Conservation (phyloP, 306 rosid species). For the Fragaria iinumae region DNA sequence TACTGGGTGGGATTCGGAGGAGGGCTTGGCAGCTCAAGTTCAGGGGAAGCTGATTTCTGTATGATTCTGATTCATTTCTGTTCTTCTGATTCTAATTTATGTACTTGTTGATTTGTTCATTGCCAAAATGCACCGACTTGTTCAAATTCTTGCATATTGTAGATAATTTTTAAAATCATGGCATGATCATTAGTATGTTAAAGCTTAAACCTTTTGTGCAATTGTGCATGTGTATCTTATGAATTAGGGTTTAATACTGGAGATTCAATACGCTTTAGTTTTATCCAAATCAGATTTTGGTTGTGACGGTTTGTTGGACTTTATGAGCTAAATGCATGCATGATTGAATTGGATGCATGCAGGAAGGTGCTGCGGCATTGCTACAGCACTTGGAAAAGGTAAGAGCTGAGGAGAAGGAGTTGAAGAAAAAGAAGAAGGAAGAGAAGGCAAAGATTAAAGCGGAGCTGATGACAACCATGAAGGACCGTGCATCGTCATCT, state of each 20-base stretch:
- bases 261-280: neutral
- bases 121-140: neutral
- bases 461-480: constrained; percentile 30
- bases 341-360: neutral
- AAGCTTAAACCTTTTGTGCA: neutral
- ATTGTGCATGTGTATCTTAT: neutral
- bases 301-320: neutral
- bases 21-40: constrained; percentile 32
- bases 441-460: constrained; percentile 56
- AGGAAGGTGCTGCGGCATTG: constrained; percentile 56
- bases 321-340: neutral
- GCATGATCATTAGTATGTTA: neutral
- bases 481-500: constrained; percentile 37
- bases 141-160: neutral
- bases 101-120: neutral
- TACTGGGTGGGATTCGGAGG: too few relatives aligned
- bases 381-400: constrained; percentile 47
- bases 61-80: constrained; percentile 4
- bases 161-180: neutral
- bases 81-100: neutral
- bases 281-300: neutral
- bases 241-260: too few relatives aligned
- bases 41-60: constrained; percentile 48
- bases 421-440: constrained; percentile 54
- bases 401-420: constrained; percentile 52